Conservation (phyloP, 805 yeast species). For the Hanseniaspora mollemarum region DNA sequence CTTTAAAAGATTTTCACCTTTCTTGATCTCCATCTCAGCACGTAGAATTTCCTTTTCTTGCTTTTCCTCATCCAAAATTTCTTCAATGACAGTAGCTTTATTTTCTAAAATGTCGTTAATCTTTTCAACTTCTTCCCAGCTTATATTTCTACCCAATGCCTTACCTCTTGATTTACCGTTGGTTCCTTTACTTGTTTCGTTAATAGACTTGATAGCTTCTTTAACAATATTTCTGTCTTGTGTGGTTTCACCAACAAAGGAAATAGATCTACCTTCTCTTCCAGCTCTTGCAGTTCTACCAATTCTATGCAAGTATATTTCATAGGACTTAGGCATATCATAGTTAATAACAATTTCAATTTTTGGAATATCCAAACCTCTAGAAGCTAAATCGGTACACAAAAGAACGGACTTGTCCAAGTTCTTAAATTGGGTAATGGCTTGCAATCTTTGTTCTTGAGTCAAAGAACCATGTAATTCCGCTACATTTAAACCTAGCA, state of each 20-base stretch:
- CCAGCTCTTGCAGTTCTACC: slow-evolving; percentile 99
- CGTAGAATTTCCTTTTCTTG: slow-evolving; percentile 71
- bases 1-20: slow-evolving; percentile 72
- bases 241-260: slow-evolving; percentile 88
- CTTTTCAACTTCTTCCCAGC: slow-evolving; percentile 74
- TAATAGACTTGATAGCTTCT: slow-evolving; percentile 66
- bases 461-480: slow-evolving; percentile 75
- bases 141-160: slow-evolving; percentile 82
- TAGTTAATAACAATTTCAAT: slow-evolving; percentile 88
- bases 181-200: slow-evolving; percentile 25
- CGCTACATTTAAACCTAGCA: slow-evolving; percentile 63
- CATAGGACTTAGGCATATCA: slow-evolving; percentile 91
- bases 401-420: slow-evolving; percentile 74
- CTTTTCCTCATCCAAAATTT: slow-evolving; percentile 77
- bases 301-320: slow-evolving; percentile 88
- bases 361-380: slow-evolving; percentile 98
- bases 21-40: slow-evolving; percentile 83
- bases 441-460: slow-evolving; percentile 85
- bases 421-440: slow-evolving; percentile 71
- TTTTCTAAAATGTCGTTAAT: slow-evolving; percentile 49
- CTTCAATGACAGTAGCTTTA: slow-evolving; percentile 53
- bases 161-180: slow-evolving; percentile 36
- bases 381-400: slow-evolving; percentile 96
- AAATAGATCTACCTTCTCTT: slow-evolving; percentile 82
- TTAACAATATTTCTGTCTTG: slow-evolving; percentile 84